These are phyloP conservation scores for Rugonectria rugulosa DNA, from an alignment of 2,329 filamentous ascomycete genomes.

Conservation along the genomic window DNA sequence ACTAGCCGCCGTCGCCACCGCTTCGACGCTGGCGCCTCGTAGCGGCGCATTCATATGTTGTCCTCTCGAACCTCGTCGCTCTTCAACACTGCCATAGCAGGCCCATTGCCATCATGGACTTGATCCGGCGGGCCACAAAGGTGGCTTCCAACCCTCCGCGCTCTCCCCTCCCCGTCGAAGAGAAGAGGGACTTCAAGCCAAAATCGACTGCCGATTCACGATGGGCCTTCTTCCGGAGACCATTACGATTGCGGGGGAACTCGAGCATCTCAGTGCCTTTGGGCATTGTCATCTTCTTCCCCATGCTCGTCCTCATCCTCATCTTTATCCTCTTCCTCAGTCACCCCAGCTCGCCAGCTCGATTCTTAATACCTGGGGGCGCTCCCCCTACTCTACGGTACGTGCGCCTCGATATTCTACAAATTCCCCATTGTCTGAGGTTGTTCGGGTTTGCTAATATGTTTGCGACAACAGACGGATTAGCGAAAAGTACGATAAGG, in stretches of 20 bases:
- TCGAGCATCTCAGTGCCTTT: constrained; percentile 92
- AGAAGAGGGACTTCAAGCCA: constrained; percentile 54
- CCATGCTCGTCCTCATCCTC: constrained; percentile 87
- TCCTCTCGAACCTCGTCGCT: constrained; percentile 38
- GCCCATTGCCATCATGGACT: constrained; percentile 57
- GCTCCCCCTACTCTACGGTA: constrained; percentile 91
- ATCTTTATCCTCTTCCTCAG: constrained; percentile 89
- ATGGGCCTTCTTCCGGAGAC: constrained; percentile 83
- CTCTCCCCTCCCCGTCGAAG: constrained; percentile 56
- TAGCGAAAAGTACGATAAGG: constrained; percentile 95
- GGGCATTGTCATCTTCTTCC: constrained; percentile 91
- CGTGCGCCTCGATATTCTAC: constrained; percentile 37
- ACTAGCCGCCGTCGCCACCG: constrained; percentile 36
- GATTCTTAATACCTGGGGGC: constrained; percentile 86
- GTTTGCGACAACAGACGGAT: constrained; percentile 73
- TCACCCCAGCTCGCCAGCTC: constrained; percentile 82
- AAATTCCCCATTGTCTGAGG: neutral
- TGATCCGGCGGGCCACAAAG: constrained; percentile 63
- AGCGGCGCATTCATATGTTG: constrained; percentile 37
- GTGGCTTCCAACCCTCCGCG: constrained; percentile 53
- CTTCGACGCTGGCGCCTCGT: constrained; percentile 30
- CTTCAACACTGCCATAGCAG: constrained; percentile 49
- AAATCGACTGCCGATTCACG: constrained; percentile 53
- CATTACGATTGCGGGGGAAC: constrained; percentile 88
- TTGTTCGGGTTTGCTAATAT: constrained; percentile 23